These are phyloP conservation scores for Helenozyma rhizophorensis DNA, from an alignment of 805 yeast genomes.

Conservation along the genomic window DNA sequence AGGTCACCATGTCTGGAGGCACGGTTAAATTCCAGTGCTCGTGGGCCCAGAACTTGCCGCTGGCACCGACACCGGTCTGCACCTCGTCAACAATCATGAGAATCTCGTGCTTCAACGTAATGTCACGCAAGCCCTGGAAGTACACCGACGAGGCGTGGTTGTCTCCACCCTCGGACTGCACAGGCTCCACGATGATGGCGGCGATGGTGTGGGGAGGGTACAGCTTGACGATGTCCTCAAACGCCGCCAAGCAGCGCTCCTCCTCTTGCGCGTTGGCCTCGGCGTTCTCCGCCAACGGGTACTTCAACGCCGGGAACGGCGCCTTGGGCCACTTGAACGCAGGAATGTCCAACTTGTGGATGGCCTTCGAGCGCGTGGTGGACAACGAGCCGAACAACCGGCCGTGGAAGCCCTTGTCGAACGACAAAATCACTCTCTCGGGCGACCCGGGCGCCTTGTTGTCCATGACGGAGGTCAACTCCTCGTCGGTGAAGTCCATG, in stretches of 20 bases:
- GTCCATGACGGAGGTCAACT: conserved; percentile 45
- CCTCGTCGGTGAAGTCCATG: conserved; percentile 42
- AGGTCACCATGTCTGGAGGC: conserved; percentile 66
- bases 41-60: conserved; percentile 72
- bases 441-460: conserved; percentile 51
- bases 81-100: conserved; percentile 68
- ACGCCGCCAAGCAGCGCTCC: conserved; percentile 39
- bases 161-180: conserved; percentile 75
- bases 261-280: conserved; percentile 46
- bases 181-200: conserved; percentile 54
- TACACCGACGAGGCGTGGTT: conserved; percentile 61
- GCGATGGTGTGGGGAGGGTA: conserved; percentile 44
- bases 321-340: conserved; percentile 58
- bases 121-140: conserved; percentile 58
- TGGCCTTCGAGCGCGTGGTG: conserved; percentile 52
- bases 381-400: conserved; percentile 53
- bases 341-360: conserved; percentile 57
- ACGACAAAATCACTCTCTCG: conserved; percentile 50
- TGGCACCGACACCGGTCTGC: conserved; percentile 72
- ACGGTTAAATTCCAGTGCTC: conserved; percentile 60
- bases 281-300: conserved; percentile 33
- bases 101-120: conserved; percentile 53
- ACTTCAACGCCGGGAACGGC: conserved; percentile 39
- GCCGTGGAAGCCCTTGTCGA: conserved; percentile 54
- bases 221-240: conserved; percentile 33